A percentile compares a stretch with the other conserved stretches of the same genome.
Evolutionary conservation across 2,329 filamentous ascomycete genomes (phyloP).

Genomic region (Stemphylium beticola): DNA sequence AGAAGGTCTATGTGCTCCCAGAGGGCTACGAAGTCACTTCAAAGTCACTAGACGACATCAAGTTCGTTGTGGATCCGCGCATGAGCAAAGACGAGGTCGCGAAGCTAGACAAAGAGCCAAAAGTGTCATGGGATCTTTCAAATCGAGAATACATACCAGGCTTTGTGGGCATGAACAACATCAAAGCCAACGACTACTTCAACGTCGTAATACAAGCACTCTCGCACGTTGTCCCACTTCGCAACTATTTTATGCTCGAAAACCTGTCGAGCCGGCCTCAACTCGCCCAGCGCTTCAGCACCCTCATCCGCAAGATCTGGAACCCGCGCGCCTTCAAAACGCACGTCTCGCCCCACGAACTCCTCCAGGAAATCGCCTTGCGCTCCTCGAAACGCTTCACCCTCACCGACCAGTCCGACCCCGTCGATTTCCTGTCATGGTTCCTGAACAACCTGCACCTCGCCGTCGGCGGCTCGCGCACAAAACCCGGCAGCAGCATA

Average conservation of each 20-base stretch:
- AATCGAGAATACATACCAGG: conserved; percentile 90
- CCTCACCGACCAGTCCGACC: conserved; percentile 88
- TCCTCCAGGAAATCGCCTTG: conserved; percentile 91
- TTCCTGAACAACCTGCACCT: conserved; percentile 96
- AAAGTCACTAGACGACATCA: conserved; percentile 95
- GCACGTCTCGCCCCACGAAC: conserved; percentile 95
- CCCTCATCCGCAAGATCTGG: conserved; percentile 95
- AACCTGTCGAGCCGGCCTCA: conserved; percentile 77
- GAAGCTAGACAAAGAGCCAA: conserved; percentile 72
- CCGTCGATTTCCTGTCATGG: conserved; percentile 96
- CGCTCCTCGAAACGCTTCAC: conserved; percentile 92
- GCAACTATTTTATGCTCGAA: conserved; percentile 91
- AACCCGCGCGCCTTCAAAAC: conserved; percentile 95
- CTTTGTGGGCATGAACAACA: conserved; percentile 99
- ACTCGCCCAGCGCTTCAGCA: conserved; percentile 85
- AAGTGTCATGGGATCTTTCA: conserved; percentile 74
- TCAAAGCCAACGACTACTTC: conserved; percentile 98
- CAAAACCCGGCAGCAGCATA: conserved; percentile 82
- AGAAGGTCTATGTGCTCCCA: conserved; percentile 88
- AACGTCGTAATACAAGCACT: conserved; percentile 94
- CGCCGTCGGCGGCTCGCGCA: conserved; percentile 86
- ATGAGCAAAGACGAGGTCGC: conserved; percentile 82
- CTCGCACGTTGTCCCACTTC: conserved; percentile 84
- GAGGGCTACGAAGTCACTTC: conserved; percentile 97
- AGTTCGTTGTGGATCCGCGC: conserved; percentile 91